phyloP scores from a whole-genome alignment of 2,329 filamentous ascomycete genomes.

The Phaeosphaeriaceae sp. region DNA sequence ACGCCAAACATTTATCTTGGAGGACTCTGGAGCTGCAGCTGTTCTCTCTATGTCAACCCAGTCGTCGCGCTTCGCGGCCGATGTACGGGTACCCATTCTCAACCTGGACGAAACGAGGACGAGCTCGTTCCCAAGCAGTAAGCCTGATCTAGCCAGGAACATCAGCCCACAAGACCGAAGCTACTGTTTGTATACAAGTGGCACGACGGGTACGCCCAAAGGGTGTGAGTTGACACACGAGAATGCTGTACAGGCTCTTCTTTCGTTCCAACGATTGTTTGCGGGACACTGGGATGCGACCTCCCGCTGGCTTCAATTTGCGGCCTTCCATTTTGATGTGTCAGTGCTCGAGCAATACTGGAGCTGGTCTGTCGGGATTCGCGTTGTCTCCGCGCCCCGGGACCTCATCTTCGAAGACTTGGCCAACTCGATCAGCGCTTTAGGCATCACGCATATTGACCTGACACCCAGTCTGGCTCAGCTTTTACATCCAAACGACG shows the following conservation, averaged over 20 bases:
- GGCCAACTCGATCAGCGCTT: slow-evolving; percentile 70
- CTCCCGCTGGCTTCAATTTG: slow-evolving; percentile 90
- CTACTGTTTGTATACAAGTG: slow-evolving; percentile 88
- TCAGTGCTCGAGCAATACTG: slow-evolving; percentile 93
- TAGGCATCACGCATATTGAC: slow-evolving; percentile 88
- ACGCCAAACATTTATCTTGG: slow-evolving; percentile 78
- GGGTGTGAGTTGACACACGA: slow-evolving; percentile 88
- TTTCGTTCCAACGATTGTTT: slow-evolving; percentile 84
- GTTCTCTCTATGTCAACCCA: slow-evolving; percentile 66
- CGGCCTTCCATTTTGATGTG: slow-evolving; percentile 93
- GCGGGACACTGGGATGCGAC: slow-evolving; percentile 72
- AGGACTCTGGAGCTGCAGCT: slow-evolving; percentile 72
- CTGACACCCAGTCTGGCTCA: slow-evolving; percentile 87
- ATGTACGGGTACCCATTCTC: slow-evolving; percentile 50
- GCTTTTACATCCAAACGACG: slow-evolving; percentile 78
- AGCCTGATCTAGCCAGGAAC: slow-evolving; percentile 29
- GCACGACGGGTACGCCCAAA: slow-evolving; percentile 85
- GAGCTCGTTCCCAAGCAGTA: slow-evolving; percentile 44
- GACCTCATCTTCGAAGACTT: slow-evolving; percentile 88
- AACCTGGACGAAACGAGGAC: slow-evolving; percentile 54
- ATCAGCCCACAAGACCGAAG: slow-evolving; percentile 65
- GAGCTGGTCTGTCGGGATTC: slow-evolving; percentile 92
- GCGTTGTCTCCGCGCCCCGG: slow-evolving; percentile 79
- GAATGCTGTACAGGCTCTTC: slow-evolving; percentile 88
- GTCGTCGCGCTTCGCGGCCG: slow-evolving; percentile 45